Conservation (phyloP, 768 basidiomycete genomes). For the Tylopilus subfusipes region DNA sequence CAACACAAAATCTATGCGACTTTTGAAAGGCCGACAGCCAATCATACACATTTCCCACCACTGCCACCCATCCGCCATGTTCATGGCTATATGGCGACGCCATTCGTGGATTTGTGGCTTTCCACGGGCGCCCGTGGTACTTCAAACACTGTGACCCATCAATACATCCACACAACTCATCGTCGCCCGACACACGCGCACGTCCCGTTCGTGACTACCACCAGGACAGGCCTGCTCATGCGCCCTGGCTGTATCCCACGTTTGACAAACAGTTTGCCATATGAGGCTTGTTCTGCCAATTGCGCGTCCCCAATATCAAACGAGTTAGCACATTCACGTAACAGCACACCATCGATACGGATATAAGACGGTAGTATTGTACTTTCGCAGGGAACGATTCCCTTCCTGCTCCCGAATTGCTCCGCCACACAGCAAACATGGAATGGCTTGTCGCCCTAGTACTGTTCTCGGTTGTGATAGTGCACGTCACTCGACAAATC, state of each 20-base stretch:
- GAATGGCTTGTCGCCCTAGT: background rate
- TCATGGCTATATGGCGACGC: too few relatives aligned
- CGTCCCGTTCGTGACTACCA: too few relatives aligned
- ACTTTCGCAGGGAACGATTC: background rate
- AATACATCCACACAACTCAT: too few relatives aligned
- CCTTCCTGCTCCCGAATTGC: background rate
- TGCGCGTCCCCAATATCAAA: background rate
- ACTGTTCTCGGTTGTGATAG: background rate
- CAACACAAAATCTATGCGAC: too few relatives aligned
- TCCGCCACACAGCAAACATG: background rate
- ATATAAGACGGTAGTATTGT: background rate
- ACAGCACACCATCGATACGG: background rate
- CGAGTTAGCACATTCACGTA: background rate
- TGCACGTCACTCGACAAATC: background rate
- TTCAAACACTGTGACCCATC: too few relatives aligned
- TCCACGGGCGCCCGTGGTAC: too few relatives aligned
- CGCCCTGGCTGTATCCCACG: background rate
- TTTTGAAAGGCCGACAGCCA: too few relatives aligned
- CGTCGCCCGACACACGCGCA: too few relatives aligned
- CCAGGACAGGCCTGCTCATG: too few relatives aligned
- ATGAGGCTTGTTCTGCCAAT: background rate
- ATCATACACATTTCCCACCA: too few relatives aligned
- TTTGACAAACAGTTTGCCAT: background rate
- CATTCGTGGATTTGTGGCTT: too few relatives aligned
- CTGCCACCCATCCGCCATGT: too few relatives aligned